Conservation (phyloP, 1,284 basidiomycete species). For the Leccinum subatratum region DNA sequence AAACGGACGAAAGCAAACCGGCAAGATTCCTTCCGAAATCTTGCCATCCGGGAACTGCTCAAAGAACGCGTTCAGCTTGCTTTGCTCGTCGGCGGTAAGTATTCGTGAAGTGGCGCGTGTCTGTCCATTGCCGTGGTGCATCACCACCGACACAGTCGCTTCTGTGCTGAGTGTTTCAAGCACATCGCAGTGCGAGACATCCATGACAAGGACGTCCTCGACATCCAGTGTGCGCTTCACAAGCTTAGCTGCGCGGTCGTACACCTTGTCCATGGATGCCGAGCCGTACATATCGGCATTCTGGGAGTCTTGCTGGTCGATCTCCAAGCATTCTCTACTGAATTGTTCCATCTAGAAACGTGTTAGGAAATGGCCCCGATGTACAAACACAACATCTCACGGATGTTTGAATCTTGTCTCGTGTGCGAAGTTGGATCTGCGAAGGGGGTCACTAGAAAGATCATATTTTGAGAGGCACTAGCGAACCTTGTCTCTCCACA, state of each 20-base stretch:
- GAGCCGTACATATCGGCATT: slow-evolving; percentile 32
- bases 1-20: slow-evolving; percentile 71
- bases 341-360: slow-evolving; percentile 81
- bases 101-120: slow-evolving; percentile 39
- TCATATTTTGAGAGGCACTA: slow-evolving; percentile 3
- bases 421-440: slow-evolving; percentile 83
- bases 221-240: slow-evolving; percentile 87
- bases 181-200: slow-evolving; percentile 87
- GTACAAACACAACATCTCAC: slow-evolving; percentile 37
- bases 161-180: slow-evolving; percentile 70
- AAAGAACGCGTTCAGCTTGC: slow-evolving; percentile 71
- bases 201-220: slow-evolving; percentile 87
- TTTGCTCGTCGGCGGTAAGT: slow-evolving; percentile 67
- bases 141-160: slow-evolving; percentile 59
- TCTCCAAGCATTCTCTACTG: slow-evolving; percentile 90
- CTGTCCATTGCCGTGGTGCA: slow-evolving; percentile 45
- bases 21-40: slow-evolving; percentile 80
- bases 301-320: slow-evolving; percentile 59
- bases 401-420: slow-evolving; percentile 88
- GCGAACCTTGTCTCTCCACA: slow-evolving; percentile 87
- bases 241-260: slow-evolving; percentile 80
- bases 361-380: slow-evolving; percentile 1
- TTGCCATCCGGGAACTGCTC: slow-evolving; percentile 75
- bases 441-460: slow-evolving; percentile 5
- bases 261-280: slow-evolving; percentile 80